These are phyloP conservation scores for Kentomonas sorsogonicus DNA, from an alignment of 208 protist genomes.

Conservation along the genomic window DNA sequence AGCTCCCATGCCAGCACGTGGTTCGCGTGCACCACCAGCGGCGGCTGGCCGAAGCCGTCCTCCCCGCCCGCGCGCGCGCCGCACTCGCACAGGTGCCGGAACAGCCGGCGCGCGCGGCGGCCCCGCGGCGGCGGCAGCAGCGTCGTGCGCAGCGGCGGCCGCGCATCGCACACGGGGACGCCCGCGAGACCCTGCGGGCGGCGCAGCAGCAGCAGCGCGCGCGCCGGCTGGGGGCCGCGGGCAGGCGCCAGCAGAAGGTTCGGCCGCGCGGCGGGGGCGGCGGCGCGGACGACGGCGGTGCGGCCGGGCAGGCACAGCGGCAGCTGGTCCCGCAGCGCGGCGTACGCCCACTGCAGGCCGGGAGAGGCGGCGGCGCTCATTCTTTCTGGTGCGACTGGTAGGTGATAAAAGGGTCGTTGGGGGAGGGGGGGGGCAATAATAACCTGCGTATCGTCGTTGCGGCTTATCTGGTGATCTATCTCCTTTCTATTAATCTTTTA, in stretches of 20 bases:
- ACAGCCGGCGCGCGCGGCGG: slow-evolving; percentile 13
- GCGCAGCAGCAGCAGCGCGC: slow-evolving; percentile 26
- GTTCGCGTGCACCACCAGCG: slow-evolving; percentile 66
- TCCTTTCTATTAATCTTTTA: background rate
- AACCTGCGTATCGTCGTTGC: no score
- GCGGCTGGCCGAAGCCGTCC: background rate
- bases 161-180: slow-evolving; percentile 19
- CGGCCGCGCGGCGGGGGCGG: slow-evolving; percentile 1
- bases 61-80: slow-evolving; percentile 6
- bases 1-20: slow-evolving; percentile 65
- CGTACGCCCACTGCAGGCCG: slow-evolving; percentile 14
- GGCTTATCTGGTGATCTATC: no score
- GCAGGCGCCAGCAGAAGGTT: slow-evolving; percentile 15
- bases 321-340: background rate
- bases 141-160: slow-evolving; percentile 5
- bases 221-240: background rate
- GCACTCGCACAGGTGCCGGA: slow-evolving; percentile 18
- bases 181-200: slow-evolving; percentile 29
- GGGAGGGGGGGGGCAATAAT: background rate
- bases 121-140: background rate
- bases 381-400: background rate
- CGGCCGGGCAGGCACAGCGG: background rate
- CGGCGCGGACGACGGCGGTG: background rate
- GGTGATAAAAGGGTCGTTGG: background rate
- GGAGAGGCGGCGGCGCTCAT: no score